Conservation (phyloP, 768 basidiomycete species). For the Boletus rufocinnamomeus region DNA sequence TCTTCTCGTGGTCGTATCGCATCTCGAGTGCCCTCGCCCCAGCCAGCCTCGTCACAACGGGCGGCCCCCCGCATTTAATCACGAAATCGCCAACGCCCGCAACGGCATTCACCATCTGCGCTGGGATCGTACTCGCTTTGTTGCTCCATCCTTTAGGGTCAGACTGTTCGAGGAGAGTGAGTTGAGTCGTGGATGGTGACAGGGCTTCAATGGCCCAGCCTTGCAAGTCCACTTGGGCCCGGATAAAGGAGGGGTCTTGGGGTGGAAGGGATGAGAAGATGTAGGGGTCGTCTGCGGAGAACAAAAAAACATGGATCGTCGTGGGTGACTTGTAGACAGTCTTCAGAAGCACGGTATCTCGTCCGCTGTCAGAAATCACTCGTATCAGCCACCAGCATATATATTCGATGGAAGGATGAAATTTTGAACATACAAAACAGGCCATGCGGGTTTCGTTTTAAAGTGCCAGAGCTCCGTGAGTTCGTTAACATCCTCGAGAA, state of each 20-base stretch:
- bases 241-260: slow-evolving; percentile 75
- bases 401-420: slow-evolving; percentile 10
- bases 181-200: slow-evolving; percentile 90
- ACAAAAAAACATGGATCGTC: slow-evolving; percentile 92
- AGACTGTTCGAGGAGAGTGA: slow-evolving; percentile 93
- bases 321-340: slow-evolving; percentile 97
- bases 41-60: slow-evolving; percentile 80
- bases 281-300: slow-evolving; percentile 87
- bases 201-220: slow-evolving; percentile 97
- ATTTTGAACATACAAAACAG: slow-evolving; percentile 71
- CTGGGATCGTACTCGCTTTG: slow-evolving; percentile 84
- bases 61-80: slow-evolving; percentile 94
- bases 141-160: slow-evolving; percentile 98
- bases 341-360: slow-evolving; percentile 88
- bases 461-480: slow-evolving; percentile 92
- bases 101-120: slow-evolving; percentile 86
- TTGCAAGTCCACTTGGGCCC: slow-evolving; percentile 96
- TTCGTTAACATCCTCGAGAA: slow-evolving; percentile 89
- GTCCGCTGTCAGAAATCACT: slow-evolving; percentile 58
- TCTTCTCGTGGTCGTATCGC: slow-evolving; percentile 86
- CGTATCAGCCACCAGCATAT: slow-evolving; percentile 2
- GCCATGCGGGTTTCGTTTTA: slow-evolving; percentile 92
- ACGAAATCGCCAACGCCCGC: slow-evolving; percentile 95
- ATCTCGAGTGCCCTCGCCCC: slow-evolving; percentile 74
- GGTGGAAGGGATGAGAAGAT: slow-evolving; percentile 76